These are phyloP conservation scores for Colletotrichum salicis DNA, from an alignment of 2,329 filamentous ascomycete species.

Conservation along the genomic window DNA sequence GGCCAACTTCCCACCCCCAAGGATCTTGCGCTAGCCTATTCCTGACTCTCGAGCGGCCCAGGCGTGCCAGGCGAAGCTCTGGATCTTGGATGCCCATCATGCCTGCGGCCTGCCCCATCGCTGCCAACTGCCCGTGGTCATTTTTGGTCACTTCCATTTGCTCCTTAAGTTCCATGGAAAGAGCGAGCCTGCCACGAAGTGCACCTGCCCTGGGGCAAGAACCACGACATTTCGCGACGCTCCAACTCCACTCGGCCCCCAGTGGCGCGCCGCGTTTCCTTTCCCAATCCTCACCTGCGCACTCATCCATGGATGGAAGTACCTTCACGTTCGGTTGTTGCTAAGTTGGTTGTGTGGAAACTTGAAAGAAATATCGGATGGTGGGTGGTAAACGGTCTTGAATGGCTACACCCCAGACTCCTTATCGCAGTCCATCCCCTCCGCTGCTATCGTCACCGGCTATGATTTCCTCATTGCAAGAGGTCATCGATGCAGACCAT, in stretches of 20 bases:
- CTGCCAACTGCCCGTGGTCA: background rate
- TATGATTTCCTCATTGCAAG: background rate
- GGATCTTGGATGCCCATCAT: constrained; percentile 22
- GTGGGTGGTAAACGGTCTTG: background rate
- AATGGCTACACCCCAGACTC: background rate
- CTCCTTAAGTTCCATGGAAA: background rate
- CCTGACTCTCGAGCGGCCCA: constrained; percentile 24
- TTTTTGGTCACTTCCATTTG: background rate
- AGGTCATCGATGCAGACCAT: background rate
- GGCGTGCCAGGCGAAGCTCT: background rate
- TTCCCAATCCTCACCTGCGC: background rate
- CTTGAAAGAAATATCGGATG: background rate
- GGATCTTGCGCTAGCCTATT: constrained; percentile 31
- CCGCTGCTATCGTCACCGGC: background rate
- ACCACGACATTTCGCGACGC: constrained; percentile 1
- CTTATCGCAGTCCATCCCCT: constrained; percentile 5
- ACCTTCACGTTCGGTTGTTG: background rate
- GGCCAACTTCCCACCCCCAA: constrained; percentile 13
- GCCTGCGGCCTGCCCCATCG: background rate
- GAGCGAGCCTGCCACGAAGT: background rate
- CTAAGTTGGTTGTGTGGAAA: background rate
- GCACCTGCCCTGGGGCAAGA: background rate
- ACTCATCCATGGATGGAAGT: background rate
- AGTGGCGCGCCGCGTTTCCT: constrained; percentile 1
- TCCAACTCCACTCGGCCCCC: background rate